Evolutionary conservation across 208 protist genomes (phyloP), one percentile per base, ranked within the genome.

Genomic region (Acanthamoeba royreba): DNA sequence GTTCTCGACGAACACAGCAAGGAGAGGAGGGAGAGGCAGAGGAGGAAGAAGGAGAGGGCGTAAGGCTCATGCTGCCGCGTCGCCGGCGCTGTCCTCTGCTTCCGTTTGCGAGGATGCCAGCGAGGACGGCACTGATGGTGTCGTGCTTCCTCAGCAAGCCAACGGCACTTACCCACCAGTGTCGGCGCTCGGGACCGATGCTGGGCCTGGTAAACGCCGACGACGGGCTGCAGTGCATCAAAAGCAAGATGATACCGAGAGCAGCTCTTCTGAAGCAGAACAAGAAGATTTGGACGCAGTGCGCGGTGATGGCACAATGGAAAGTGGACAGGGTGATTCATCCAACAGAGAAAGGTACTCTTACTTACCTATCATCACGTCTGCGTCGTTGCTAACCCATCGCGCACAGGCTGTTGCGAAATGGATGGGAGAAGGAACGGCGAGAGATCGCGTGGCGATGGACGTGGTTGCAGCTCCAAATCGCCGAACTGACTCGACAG

Each of bases 381-480:
- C 52, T 13, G 15, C n/a, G 55, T 22, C 5, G 1, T 66, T 0
- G n/a, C n/a, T 3, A 8, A 8, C 1, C 9, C 25, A 17, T 28
- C 52, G 5, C 52, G 8, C 19, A 35, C 35, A 77, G 66, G 66
- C 66, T 31, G 4, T 25, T 77, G 35, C 66, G 66, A 4, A 4
- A 22, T 4, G 66, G 38, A 7, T 77, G 66, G 66, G 66, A 77
- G 38, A 31, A 40, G 15, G 66, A 77, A 40, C 66, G 66, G 17
- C 35, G 66, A 31, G 35, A 77, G 35, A 40, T 77, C 35, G 66
- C 66, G n/a, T 77, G 66, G 66, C 66, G 66, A 4, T 77, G 66
- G 66, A 77, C 66, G 66, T 77, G 66, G 66, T 40, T 77, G 66
- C 66, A 77, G 38, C 66, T 77, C n/a, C 66, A 77, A 40, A 77